Evolutionary conservation across 495 filamentous ascomycete genomes (phyloP), one percentile per base, ranked within the genome.

Genomic region (Podospora didyma): DNA sequence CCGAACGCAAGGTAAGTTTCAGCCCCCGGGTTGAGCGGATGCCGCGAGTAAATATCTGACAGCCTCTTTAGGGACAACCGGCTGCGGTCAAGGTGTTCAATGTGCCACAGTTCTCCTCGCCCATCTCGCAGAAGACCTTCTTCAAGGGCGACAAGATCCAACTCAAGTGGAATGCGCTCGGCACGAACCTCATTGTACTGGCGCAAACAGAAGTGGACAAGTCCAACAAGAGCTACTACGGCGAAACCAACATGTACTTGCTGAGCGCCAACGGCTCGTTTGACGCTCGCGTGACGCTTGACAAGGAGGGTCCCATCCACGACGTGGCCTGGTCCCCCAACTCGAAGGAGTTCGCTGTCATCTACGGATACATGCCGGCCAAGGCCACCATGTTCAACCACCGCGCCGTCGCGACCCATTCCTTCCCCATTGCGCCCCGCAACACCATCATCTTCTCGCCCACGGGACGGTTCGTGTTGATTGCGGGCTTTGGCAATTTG

Each of bases 101-200:
- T 65, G 87, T 97, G 49, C 94, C 94, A 17, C 81, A 89, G 59
- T 96, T 96, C 71, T 78, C 72, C 58, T 73, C 73, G 37, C 81
- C 91, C 2, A 85, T 96, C 20, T 97, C 95, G 11, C 91, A 97
- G 72, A 97, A 97, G 86, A 97, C 85, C 21, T 98, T 98, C 74
- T 98, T 89, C 82, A 98, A 98, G 78, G 94, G 91, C 55, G 94
- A 98, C 74, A 97, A 97, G 76, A 92, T 97, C 35, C 89, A 96
- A 74, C 76, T 98, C 61, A 97, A 97, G 77, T 98, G 94, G 94
- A 97, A 97, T 72, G 80, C 82, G 41, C 80, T 89, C 52, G 94
- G 94, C 16, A 96, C 90, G 10, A 92, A 83, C 64, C 71, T 97
- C 63, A 90, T 98, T 70, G 93, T 97, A 61, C 84, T 98, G 66